Evolutionary conservation across 768 basidiomycete genomes (phyloP), one percentile per base, ranked within the genome.

Genomic region (Psilocybe cubensis): DNA sequence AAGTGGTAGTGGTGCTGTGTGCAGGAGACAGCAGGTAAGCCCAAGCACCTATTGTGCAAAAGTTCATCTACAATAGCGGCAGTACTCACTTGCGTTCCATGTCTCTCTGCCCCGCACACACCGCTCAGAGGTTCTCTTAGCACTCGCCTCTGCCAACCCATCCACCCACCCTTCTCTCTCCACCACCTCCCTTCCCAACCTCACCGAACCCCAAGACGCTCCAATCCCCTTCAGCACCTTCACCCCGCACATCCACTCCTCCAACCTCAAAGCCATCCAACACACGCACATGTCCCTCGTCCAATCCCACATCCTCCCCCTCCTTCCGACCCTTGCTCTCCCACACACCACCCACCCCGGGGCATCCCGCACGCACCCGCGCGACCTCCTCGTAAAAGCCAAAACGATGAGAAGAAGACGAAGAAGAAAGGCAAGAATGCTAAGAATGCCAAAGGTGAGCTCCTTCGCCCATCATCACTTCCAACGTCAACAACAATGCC

Each of bases 351-450:
- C 76, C 0, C 60, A 69, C 25, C 73, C 67, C 41, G 60, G 66
- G 23, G 58, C 60, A 2, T 61, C 65, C 20, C 56, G 59, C 12
- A 33, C 4, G n/a, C n/a, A n/a, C 0, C 67, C 76, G 17, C 83
- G 88, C 4, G 94, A 98, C 69, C 71, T 96, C 21, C 78, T 96
- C 43, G 92, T 96, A 54, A 88, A 92, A 68, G 91, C 94, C 4
- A 90, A 87, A 69, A 94, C 94, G n/a, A n/a, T n/a, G n/a, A n/a
- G n/a, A n/a, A n/a, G n/a, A n/a, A n/a, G n/a, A n/a, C n/a, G n/a
- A n/a, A n/a, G n/a, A n/a, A n/a, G n/a, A n/a, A n/a, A n/a, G n/a
- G n/a, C n/a, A n/a, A n/a, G n/a, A n/a, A n/a, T n/a, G n/a, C n/a
- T n/a, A n/a, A n/a, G n/a, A n/a, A n/a, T n/a, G n/a, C n/a, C n/a